Conservation (phyloP, 129 eudicot genomes). For the Pittosporum tobira region DNA sequence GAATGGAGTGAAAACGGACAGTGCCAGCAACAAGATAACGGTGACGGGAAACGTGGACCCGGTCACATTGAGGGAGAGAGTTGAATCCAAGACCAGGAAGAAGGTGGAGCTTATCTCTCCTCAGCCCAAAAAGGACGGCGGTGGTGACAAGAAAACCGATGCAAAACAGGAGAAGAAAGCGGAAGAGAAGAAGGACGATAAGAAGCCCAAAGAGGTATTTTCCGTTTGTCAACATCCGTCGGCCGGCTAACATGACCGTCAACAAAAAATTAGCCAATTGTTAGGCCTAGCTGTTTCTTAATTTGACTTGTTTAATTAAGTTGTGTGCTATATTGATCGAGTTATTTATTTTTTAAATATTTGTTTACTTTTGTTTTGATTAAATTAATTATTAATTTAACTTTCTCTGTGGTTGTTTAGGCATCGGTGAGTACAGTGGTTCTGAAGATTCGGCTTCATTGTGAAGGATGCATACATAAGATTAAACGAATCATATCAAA, state of each 20-base stretch:
- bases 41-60: conserved; percentile 63
- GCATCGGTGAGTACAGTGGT: conserved; percentile 35
- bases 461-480: conserved; percentile 59
- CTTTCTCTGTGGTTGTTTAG: conserved; percentile 21
- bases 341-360: neutral
- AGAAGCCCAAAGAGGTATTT: conserved; percentile 42
- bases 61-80: conserved; percentile 40
- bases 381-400: conserved; percentile 4
- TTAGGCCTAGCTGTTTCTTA: too few relatives aligned
- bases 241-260: neutral
- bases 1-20: conserved; percentile 40
- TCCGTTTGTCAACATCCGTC: neutral
- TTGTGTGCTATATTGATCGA: too few relatives aligned
- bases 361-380: neutral
- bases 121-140: conserved; percentile 29
- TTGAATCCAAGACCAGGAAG: conserved; percentile 51
- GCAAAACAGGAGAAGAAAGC: conserved; percentile 13
- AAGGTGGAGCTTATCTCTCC: conserved; percentile 60
- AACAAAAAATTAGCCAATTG: too few relatives aligned
- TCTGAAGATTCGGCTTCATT: conserved; percentile 45
- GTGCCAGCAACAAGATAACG: conserved; percentile 37
- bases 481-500: conserved; percentile 38
- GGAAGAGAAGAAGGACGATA: conserved; percentile 15
- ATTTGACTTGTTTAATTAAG: neutral
- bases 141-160: conserved; percentile 11